Evolutionary conservation across 2,329 filamentous ascomycete genomes (phyloP).

Genomic region (Sporothrix variecibatus): DNA sequence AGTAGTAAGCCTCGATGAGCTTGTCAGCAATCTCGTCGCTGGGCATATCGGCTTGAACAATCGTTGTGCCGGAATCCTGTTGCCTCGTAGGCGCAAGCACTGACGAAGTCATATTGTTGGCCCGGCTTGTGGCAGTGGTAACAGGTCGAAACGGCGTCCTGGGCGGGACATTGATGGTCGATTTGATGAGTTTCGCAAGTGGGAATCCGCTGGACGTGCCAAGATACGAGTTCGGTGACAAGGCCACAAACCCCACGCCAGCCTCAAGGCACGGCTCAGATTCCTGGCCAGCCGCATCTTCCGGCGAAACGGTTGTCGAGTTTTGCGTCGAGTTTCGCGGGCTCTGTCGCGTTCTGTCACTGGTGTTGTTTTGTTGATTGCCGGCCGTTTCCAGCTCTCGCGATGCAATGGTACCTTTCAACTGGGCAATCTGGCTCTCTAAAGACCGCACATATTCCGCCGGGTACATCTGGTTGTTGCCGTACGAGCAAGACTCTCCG

Average conservation of each 20-base stretch:
- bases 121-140: not conserved
- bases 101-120: not conserved
- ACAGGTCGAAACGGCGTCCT: not conserved
- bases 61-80: not conserved
- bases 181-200: constrained; percentile 22
- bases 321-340: not conserved
- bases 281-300: not conserved
- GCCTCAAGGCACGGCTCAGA: constrained; percentile 14
- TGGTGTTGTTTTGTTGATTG: not conserved
- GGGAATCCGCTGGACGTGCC: constrained; percentile 25
- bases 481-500: constrained; percentile 11
- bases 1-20: constrained; percentile 20
- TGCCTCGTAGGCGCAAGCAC: not conserved
- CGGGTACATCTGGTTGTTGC: constrained; percentile 20
- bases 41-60: constrained; percentile 18
- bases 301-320: not conserved
- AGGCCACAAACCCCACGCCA: constrained; percentile 20
- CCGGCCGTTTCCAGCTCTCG: not conserved
- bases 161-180: constrained; percentile 17
- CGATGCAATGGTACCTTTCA: constrained; percentile 3
- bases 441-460: constrained; percentile 20
- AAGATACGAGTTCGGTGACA: constrained; percentile 23
- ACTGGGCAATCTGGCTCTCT: constrained; percentile 20
- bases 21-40: constrained; percentile 17
- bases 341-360: not conserved